Evolutionary conservation across 1,139 yeast species (phyloP), one percentile per base, ranked within the genome.

Genomic region (Suzukiozyma palmioleophila): DNA sequence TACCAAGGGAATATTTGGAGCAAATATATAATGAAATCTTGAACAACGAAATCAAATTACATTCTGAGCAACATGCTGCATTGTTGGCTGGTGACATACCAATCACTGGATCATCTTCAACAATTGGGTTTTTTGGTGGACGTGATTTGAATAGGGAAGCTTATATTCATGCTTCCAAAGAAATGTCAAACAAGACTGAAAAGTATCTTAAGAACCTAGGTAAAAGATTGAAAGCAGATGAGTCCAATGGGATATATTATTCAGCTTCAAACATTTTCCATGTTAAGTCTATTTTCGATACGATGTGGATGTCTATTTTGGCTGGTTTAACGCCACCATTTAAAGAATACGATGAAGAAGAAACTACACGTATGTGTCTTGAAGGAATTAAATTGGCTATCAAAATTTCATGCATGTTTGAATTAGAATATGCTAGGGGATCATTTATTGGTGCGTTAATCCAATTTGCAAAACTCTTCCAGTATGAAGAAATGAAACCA

Each of bases 241-340:
- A 60, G 16, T 41, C 54, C 2, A 54, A 53, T 32, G 60, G 57
- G 9, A 57, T 63, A 1, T 71, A 66, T 39, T 66, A 69, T 44
- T 70, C 66, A 4, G 77, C 96, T 0, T 81, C 92, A 3, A 92
- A 85, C 56, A 79, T 87, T 14, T 94, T 88, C 48, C 97, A 92
- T 57, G 96, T 90, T 16, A 84, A 79, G 54, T 92, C 97, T 1
- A 87, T 94, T 57, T 92, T 92, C 63, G 97, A 90, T 53, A 88
- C 88, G 11, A 69, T 87, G 37, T 94, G 99, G 99, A 89, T 92
- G 97, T 88, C 97, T 0, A 77, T 92, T 39, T 70, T 94, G 49
- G 98, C 97, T 5, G 97, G 96, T 0, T 72, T 94, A 39, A 88
- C 97, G 0, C 94, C 95, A 3, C 95, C 96, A 3, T 88, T 90